A percentile compares a stretch with the other conserved stretches of the same genome.
These are phyloP conservation scores for Kitagawia praeruptora DNA, from an alignment of 129 eudicot species.

Conservation along the genomic window DNA sequence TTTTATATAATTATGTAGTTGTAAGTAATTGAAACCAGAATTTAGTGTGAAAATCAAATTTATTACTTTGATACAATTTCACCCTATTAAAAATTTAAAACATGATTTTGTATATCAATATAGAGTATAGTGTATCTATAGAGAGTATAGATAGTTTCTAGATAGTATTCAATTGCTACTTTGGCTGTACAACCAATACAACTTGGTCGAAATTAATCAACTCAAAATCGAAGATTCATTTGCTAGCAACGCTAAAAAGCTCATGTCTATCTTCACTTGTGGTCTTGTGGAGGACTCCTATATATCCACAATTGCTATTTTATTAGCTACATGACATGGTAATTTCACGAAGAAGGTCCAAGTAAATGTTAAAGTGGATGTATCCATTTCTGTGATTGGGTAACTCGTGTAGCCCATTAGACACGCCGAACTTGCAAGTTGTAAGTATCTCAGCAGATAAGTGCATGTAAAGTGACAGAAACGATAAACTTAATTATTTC, in stretches of 20 bases:
- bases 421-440: constrained; percentile 4
- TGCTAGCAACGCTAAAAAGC: neutral
- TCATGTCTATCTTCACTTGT: neutral
- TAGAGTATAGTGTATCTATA: too few relatives aligned
- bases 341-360: neutral
- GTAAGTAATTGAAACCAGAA: too few relatives aligned
- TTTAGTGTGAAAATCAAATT: too few relatives aligned
- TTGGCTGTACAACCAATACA: too few relatives aligned
- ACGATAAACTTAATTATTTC: constrained; percentile 9
- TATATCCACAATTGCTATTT: neutral
- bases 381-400: neutral
- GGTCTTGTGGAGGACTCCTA: too few relatives aligned
- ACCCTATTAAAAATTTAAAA: too few relatives aligned
- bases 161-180: too few relatives aligned
- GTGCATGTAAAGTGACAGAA: constrained; percentile 14
- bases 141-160: too few relatives aligned
- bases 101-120: too few relatives aligned
- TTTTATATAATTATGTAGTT: too few relatives aligned
- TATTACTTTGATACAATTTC: too few relatives aligned
- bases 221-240: too few relatives aligned
- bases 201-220: neutral
- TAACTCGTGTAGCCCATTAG: constrained; percentile 1
- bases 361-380: constrained; percentile 4
- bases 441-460: neutral
- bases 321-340: neutral